Evolutionary conservation across 2,329 filamentous ascomycete genomes (phyloP).

Genomic region (Aspergillus luchuensis): DNA sequence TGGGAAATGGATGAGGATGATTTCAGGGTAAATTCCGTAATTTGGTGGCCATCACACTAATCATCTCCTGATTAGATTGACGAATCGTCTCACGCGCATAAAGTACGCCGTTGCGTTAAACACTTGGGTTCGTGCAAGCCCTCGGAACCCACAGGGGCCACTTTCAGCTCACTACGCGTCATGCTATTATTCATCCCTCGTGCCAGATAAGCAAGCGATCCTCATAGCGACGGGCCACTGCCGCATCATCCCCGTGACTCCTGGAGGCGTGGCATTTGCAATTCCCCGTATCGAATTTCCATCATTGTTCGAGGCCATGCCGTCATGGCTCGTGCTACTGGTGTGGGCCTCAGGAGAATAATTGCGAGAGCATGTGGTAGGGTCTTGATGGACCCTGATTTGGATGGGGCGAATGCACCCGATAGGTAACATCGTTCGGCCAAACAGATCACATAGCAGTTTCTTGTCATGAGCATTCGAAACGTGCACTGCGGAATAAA

Average conservation of each 20-base stretch:
- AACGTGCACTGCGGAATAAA: not conserved
- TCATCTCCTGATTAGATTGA: too few relatives aligned
- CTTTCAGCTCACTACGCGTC: slow-evolving; percentile 9
- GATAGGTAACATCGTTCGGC: not conserved
- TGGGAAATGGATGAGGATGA: too few relatives aligned
- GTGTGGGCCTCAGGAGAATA: not conserved
- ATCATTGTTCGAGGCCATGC: not conserved
- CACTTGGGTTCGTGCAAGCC: slow-evolving; percentile 5
- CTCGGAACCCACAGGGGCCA: slow-evolving; percentile 14
- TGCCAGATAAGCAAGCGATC: not conserved
- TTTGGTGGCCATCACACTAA: too few relatives aligned
- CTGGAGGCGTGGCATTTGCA: not conserved
- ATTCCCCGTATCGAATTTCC: too few relatives aligned
- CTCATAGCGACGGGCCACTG: not conserved
- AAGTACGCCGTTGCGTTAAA: slow-evolving; percentile 13
- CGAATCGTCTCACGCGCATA: not conserved
- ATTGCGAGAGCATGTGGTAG: not conserved
- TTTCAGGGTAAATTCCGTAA: too few relatives aligned
- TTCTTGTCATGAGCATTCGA: not conserved
- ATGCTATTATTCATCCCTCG: slow-evolving; percentile 4
- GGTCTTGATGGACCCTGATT: slow-evolving; percentile 8
- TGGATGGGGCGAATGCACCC: slow-evolving; percentile 3
- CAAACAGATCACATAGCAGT: not conserved
- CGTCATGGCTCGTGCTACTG: not conserved
- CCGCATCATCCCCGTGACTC: not conserved